Evolutionary conservation across 805 yeast species (phyloP).

Genomic region (Vanderwaltozyma yarrowii): DNA sequence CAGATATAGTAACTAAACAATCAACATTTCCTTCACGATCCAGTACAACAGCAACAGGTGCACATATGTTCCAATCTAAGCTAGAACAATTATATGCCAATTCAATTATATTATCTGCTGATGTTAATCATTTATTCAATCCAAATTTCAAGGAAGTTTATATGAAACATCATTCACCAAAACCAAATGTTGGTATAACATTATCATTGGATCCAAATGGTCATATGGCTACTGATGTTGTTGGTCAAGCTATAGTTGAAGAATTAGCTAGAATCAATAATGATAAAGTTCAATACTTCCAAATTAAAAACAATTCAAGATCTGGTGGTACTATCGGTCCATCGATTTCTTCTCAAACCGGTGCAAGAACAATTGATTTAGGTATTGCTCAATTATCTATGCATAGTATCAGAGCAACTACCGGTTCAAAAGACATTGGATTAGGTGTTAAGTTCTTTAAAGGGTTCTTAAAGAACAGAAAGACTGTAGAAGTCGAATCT

Average conservation of each 20-base stretch:
- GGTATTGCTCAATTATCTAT: constrained; percentile 79
- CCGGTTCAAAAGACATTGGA: constrained; percentile 70
- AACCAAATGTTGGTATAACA: constrained; percentile 67
- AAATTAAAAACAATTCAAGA: constrained; percentile 73
- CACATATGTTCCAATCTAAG: constrained; percentile 4
- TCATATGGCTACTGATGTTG: constrained; percentile 73
- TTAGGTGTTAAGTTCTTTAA: constrained; percentile 62
- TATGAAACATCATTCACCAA: constrained; percentile 68
- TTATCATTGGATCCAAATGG: constrained; percentile 69
- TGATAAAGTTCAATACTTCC: constrained; percentile 69
- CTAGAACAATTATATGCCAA: constrained; percentile 50
- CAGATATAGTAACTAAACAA: constrained; percentile 6
- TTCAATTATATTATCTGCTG: constrained; percentile 72
- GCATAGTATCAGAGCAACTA: constrained; percentile 79
- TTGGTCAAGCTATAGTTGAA: constrained; percentile 59
- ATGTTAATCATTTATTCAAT: constrained; percentile 71
- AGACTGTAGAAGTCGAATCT: constrained; percentile 42
- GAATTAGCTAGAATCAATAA: constrained; percentile 56
- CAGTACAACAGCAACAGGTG: not conserved
- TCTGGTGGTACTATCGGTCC: constrained; percentile 91
- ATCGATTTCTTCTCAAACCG: constrained; percentile 48
- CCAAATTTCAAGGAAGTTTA: constrained; percentile 66
- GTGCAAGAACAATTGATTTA: constrained; percentile 67
- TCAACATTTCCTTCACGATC: constrained; percentile 3
- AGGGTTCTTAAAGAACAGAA: constrained; percentile 63